These are phyloP conservation scores for Viridothelium virens DNA, from an alignment of 495 filamentous ascomycete species.

Conservation along the genomic window DNA sequence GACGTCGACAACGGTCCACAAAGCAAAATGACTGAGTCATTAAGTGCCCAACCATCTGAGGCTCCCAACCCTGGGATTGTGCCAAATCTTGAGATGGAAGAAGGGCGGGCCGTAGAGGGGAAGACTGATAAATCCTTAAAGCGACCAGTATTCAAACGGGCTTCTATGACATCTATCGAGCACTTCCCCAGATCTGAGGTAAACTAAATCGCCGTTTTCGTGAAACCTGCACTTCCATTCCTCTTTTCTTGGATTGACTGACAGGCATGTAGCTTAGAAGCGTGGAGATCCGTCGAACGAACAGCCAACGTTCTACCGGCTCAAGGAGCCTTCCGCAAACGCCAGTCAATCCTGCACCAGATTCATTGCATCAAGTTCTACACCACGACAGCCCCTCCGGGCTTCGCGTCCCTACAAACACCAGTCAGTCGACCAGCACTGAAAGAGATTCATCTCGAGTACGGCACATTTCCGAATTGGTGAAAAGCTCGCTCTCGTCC, in stretches of 20 bases:
- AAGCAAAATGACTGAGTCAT: too few relatives aligned
- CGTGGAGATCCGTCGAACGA: constrained; percentile 11
- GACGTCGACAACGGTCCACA: too few relatives aligned
- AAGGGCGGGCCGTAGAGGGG: background rate
- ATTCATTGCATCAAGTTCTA: background rate
- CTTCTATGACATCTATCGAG: constrained; percentile 28
- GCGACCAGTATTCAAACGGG: constrained; percentile 20
- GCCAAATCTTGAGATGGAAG: background rate
- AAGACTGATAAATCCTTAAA: background rate
- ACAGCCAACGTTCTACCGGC: constrained; percentile 3
- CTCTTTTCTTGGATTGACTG: background rate
- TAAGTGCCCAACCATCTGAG: background rate
- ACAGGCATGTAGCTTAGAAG: constrained; percentile 9
- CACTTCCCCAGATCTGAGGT: constrained; percentile 21
- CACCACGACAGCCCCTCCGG: background rate
- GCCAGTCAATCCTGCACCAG: background rate
- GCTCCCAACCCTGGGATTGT: background rate
- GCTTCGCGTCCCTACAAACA: background rate
- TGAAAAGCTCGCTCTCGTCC: background rate
- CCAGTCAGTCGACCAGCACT: background rate
- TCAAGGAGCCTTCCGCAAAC: constrained; percentile 2
- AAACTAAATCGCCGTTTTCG: constrained; percentile 8
- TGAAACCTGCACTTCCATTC: background rate
- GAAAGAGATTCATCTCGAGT: background rate
- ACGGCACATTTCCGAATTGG: background rate